phyloP scores from a whole-genome alignment of 768 basidiomycete genomes.

The Arthromyces matolae region DNA sequence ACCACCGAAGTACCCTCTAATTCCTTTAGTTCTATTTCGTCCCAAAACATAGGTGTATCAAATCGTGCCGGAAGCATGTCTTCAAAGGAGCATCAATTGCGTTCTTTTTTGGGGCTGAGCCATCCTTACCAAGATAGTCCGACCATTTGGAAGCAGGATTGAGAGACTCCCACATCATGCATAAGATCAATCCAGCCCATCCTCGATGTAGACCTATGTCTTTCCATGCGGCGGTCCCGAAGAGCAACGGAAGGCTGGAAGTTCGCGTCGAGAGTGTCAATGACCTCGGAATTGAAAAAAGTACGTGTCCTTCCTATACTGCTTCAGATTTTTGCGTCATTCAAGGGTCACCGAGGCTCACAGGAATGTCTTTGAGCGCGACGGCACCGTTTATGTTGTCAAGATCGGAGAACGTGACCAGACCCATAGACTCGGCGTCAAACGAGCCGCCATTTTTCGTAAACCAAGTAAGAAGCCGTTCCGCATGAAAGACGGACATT shows the following conservation, averaged over 20 bases:
- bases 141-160: conserved; percentile 61
- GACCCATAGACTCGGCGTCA: conserved; percentile 44
- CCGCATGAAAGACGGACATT: conserved; percentile 4
- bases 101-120: too few relatives aligned
- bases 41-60: conserved; percentile 96
- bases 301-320: conserved; percentile 60
- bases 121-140: conserved; percentile 69
- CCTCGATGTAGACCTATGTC: conserved; percentile 55
- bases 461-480: conserved; percentile 48
- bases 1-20: conserved; percentile 84
- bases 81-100: too few relatives aligned
- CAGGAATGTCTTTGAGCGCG: conserved; percentile 71
- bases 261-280: conserved; percentile 79
- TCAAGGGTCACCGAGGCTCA: conserved; percentile 25
- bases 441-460: conserved; percentile 43
- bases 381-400: conserved; percentile 71
- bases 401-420: conserved; percentile 42
- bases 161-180: conserved; percentile 93
- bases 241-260: conserved; percentile 54
- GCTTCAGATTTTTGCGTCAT: not conserved
- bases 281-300: conserved; percentile 80
- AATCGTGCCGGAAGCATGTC: conserved; percentile 69
- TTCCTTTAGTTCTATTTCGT: conserved; percentile 62
- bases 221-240: conserved; percentile 68
- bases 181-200: conserved; percentile 87